Percentiles rank a stretch among this genome's conserved stretches.
Conservation (phyloP, 768 basidiomycete species). For the Hypholoma fasciculare region DNA sequence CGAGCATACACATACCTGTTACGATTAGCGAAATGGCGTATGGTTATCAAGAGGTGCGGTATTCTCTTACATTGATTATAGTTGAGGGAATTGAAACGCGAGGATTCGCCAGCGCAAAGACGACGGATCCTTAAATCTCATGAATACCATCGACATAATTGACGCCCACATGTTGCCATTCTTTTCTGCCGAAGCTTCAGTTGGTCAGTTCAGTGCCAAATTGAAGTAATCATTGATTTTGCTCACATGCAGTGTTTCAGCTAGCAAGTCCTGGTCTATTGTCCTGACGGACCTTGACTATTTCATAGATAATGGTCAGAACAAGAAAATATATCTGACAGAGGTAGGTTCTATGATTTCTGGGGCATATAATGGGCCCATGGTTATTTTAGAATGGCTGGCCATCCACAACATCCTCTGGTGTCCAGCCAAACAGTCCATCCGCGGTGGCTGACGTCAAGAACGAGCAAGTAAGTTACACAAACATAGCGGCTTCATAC, state of each 20-base stretch:
- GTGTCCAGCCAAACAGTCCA: constrained; percentile 67
- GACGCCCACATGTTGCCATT: constrained; percentile 75
- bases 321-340: constrained; percentile 76
- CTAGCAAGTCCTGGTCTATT: constrained; percentile 61
- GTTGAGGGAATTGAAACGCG: not conserved
- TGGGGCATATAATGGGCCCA: not conserved
- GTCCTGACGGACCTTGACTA: constrained; percentile 61
- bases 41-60: constrained; percentile 46
- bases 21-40: constrained; percentile 70
- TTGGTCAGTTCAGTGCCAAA: constrained; percentile 34
- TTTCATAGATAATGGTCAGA: constrained; percentile 62
- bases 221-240: not conserved
- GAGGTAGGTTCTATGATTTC: constrained; percentile 44
- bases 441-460: constrained; percentile 57
- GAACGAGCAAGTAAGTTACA: constrained; percentile 56
- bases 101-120: constrained; percentile 33
- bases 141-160: constrained; percentile 62
- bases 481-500: not conserved
- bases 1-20: constrained; percentile 59
- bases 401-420: constrained; percentile 63
- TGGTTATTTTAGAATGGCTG: constrained; percentile 62
- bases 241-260: constrained; percentile 27
- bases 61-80: not conserved
- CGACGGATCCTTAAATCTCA: constrained; percentile 52
- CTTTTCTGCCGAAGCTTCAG: constrained; percentile 58